Evolutionary conservation across 352 stramenopile species (phyloP).

Genomic region (Pythium periplocum): DNA sequence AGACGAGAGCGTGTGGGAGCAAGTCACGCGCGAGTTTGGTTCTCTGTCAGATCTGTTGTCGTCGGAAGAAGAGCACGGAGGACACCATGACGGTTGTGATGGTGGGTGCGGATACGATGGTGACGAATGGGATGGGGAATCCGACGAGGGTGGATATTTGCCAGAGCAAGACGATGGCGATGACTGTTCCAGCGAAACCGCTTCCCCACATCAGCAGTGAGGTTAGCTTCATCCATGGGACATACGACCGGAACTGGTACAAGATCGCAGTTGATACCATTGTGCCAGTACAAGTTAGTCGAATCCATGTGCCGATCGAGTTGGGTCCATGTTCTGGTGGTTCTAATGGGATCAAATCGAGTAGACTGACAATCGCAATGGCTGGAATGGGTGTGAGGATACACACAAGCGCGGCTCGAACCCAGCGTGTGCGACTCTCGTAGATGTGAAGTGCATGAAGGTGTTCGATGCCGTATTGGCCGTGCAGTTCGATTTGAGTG

Average conservation of each 20-base stretch:
- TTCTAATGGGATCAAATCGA: no score
- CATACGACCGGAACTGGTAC: constrained; percentile 18
- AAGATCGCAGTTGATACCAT: no score
- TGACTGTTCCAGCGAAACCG: constrained; percentile 8
- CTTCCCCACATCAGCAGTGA: constrained; percentile 3
- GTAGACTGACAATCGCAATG: no score
- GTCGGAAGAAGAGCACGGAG: not conserved
- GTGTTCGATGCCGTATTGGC: no score
- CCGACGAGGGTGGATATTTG: constrained; percentile 11
- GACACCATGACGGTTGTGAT: not conserved
- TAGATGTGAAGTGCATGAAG: no score
- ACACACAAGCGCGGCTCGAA: no score
- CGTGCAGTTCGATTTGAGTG: no score
- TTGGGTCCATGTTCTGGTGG: no score
- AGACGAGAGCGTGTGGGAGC: constrained; percentile 1
- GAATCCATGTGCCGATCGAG: constrained; percentile 2
- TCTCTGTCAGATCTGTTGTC: not conserved
- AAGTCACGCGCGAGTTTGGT: not conserved
- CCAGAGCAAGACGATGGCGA: constrained; percentile 6
- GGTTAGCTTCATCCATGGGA: constrained; percentile 11
- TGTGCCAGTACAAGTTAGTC: no score
- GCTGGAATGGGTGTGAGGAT: no score
- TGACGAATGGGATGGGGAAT: constrained; percentile 26
- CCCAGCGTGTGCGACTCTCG: no score
- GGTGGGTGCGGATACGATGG: constrained; percentile 6